Conservation (phyloP, 2,329 filamentous ascomycete species). For the Pseudopyrenochaeta lycopersici region DNA sequence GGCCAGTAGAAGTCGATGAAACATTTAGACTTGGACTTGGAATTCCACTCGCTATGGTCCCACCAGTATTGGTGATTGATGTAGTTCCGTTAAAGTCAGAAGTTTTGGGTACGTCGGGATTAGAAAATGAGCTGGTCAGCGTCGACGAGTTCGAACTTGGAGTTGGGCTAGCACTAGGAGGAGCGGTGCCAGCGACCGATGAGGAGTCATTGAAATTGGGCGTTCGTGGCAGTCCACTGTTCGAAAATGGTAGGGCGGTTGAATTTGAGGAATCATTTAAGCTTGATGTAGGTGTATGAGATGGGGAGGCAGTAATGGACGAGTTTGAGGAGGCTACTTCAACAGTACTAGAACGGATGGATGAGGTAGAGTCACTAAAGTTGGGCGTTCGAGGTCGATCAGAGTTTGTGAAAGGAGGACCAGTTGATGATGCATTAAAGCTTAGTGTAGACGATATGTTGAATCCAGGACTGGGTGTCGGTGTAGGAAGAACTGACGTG, state of each 20-base stretch:
- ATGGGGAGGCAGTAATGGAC: slow-evolving; percentile 5
- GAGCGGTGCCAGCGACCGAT: background rate
- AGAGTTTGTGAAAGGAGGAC: slow-evolving; percentile 5
- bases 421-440: background rate
- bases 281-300: background rate
- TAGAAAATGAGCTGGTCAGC: too few relatives aligned
- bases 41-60: background rate
- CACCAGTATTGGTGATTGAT: background rate
- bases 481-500: background rate
- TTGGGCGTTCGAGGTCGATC: background rate
- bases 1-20: background rate
- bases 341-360: slow-evolving; percentile 1
- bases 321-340: slow-evolving; percentile 4
- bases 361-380: background rate
- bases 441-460: background rate
- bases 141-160: background rate
- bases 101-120: background rate
- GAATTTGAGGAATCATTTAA: background rate
- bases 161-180: slow-evolving; percentile 1
- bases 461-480: background rate
- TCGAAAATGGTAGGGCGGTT: slow-evolving; percentile 1
- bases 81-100: background rate
- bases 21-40: background rate
- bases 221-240: background rate
- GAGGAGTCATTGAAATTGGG: background rate